Evolutionary conservation across 1,284 basidiomycete genomes (phyloP).

Genomic region (Ceratobasidium sp.): DNA sequence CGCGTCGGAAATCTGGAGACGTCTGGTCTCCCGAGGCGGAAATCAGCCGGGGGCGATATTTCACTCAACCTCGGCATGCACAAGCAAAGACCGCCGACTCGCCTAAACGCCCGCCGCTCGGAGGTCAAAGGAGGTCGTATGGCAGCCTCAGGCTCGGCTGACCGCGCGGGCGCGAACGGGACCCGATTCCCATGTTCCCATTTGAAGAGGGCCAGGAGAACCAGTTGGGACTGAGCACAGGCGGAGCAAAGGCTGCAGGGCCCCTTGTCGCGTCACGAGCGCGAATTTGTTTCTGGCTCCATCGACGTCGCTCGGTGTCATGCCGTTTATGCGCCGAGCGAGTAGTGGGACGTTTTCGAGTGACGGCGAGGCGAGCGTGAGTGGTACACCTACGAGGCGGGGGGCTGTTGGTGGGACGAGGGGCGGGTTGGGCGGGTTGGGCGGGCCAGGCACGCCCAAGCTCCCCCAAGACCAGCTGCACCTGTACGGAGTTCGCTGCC

Average conservation of each 20-base stretch:
- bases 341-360: conserved; percentile 84
- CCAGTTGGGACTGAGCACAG: conserved; percentile 22
- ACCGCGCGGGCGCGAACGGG: conserved; percentile 8
- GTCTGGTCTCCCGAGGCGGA: conserved; percentile 11
- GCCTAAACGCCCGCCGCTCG: conserved; percentile 12
- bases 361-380: conserved; percentile 61
- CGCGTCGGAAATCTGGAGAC: conserved; percentile 35
- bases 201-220: conserved; percentile 38
- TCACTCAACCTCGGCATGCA: conserved; percentile 8
- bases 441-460: conserved; percentile 13
- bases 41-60: conserved; percentile 19
- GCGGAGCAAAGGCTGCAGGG: not conserved
- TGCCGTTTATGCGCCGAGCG: conserved; percentile 67
- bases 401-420: not conserved
- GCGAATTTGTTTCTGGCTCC: conserved; percentile 17
- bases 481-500: conserved; percentile 41
- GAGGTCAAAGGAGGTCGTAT: conserved; percentile 15
- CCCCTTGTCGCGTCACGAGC: conserved; percentile 12
- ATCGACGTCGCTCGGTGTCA: conserved; percentile 6
- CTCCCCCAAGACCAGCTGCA: not conserved
- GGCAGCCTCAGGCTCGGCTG: conserved; percentile 33
- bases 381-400: conserved; percentile 72
- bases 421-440: conserved; percentile 7
- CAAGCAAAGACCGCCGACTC: conserved; percentile 12
- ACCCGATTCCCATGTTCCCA: conserved; percentile 23